Evolutionary conservation across 345 rosid species (phyloP), one percentile per base, ranked within the genome.

Genomic region (Cochlearia excelsa): DNA sequence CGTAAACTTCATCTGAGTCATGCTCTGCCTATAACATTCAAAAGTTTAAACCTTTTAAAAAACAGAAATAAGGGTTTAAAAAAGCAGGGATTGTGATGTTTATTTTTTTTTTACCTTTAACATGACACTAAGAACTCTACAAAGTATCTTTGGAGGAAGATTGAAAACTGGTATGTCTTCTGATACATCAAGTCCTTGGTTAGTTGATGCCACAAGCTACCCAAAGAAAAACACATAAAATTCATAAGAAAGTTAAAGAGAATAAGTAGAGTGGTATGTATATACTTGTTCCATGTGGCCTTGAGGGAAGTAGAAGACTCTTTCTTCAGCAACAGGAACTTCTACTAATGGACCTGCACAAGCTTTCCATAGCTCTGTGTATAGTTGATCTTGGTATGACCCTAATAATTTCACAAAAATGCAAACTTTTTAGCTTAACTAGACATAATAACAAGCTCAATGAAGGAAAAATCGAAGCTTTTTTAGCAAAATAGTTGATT

Each of bases 1-100:
- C 87, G 73, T 88, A 91, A 64, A 88, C 92, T 69, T 91, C 98
- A 58, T 88, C 96, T 0, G 90, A 82, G 26, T 88, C 96, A 59
- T 76, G 86, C 65, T 86, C 96, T 7, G 93, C 96, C 90, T 26
- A 28, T 11, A 16, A 67, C 29, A 57, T 30, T 9, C 3, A 57
- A 54, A 45, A 9, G 10, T 42, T 1, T 16, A 16, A 10, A 44
- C 37, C 41, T 51, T 8, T 5, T 11, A 16, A 16, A 16, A 11
- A 41, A 39, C 51, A 28, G 59, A 40, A 48, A 61, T 40, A 57
- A 23, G 26, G 9, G 10, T 16, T 16, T 16, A 3, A 1, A 3
- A 9, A 37, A 29, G 3, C 38, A 51, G 7, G 47, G 56, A 23
- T 16, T 35, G 3, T 51, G 59, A 37, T 51, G 0, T 16, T 16